These are phyloP conservation scores for Cordyceps cicadae DNA, from an alignment of 2,329 filamentous ascomycete genomes.

Conservation along the genomic window DNA sequence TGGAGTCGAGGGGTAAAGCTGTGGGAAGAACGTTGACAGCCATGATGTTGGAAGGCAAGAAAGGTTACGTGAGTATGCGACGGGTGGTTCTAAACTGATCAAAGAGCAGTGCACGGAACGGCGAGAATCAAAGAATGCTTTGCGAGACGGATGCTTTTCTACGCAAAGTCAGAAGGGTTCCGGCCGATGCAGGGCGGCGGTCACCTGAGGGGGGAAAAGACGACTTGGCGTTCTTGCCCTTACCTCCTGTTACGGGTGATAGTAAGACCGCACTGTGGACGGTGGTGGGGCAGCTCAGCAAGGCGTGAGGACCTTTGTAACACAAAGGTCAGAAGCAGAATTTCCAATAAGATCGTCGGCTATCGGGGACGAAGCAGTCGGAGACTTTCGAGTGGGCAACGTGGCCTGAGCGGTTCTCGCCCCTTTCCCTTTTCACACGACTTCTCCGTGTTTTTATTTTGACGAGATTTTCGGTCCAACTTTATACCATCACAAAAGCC, in stretches of 20 bases:
- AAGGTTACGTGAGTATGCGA: not conserved
- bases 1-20: slow-evolving; percentile 11
- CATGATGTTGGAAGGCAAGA: slow-evolving; percentile 7
- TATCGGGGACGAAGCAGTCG: not conserved
- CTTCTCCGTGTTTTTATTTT: not conserved
- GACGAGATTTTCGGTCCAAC: not conserved
- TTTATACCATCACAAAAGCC: not conserved
- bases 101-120: not conserved
- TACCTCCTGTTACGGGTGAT: not conserved
- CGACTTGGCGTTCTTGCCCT: not conserved
- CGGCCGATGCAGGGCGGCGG: not conserved
- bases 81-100: slow-evolving; percentile 1
- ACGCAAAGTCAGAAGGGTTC: not conserved
- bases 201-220: slow-evolving; percentile 5
- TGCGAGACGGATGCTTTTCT: not conserved
- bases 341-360: not conserved
- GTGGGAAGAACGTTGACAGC: slow-evolving; percentile 13
- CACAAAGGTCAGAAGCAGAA: not conserved
- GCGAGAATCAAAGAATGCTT: not conserved
- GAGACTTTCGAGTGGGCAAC: not conserved
- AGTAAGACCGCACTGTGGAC: slow-evolving; percentile 8
- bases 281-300: slow-evolving; percentile 4
- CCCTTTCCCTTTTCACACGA: not conserved
- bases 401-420: not conserved
- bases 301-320: slow-evolving; percentile 9